Conservation (phyloP, 73 alveolate species). For the Breviolum minutum region DNA sequence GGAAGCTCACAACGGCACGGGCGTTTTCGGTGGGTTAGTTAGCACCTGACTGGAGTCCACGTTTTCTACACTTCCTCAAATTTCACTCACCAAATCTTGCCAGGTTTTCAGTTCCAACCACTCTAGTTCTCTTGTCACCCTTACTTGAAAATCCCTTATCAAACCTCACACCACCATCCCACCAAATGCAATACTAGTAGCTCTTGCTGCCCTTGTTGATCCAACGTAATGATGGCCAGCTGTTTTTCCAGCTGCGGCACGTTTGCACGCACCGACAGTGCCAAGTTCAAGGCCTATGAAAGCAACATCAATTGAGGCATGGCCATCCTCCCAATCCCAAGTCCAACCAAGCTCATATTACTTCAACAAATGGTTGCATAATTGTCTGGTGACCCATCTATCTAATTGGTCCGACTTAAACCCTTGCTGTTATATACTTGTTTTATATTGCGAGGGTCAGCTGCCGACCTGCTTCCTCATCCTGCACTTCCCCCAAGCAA, state of each 20-base stretch:
- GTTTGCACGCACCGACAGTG: slow-evolving; percentile 27
- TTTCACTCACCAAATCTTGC: neutral
- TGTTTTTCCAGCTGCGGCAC: slow-evolving; percentile 33
- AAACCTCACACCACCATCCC: neutral
- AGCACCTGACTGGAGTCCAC: neutral
- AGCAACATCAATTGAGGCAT: neutral
- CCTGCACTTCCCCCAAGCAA: too few species aligned
- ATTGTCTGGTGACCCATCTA: neutral
- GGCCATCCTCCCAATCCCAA: neutral
- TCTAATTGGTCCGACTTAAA: neutral
- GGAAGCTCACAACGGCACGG: too few species aligned
- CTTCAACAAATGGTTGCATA: neutral
- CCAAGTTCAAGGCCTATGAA: slow-evolving; percentile 33
- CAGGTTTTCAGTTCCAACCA: neutral
- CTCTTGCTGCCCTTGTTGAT: neutral
- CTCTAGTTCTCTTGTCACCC: neutral
- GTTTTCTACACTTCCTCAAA: neutral
- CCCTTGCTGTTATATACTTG: neutral
- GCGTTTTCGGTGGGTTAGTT: neutral
- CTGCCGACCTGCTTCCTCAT: too few species aligned
- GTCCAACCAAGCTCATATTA: neutral
- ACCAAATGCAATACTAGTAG: neutral
- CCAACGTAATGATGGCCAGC: slow-evolving; percentile 26
- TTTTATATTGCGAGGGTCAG: too few species aligned
- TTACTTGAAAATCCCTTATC: neutral